These are phyloP conservation scores for Penicillium capsulatum DNA, from an alignment of 2,329 filamentous ascomycete genomes.

Conservation along the genomic window DNA sequence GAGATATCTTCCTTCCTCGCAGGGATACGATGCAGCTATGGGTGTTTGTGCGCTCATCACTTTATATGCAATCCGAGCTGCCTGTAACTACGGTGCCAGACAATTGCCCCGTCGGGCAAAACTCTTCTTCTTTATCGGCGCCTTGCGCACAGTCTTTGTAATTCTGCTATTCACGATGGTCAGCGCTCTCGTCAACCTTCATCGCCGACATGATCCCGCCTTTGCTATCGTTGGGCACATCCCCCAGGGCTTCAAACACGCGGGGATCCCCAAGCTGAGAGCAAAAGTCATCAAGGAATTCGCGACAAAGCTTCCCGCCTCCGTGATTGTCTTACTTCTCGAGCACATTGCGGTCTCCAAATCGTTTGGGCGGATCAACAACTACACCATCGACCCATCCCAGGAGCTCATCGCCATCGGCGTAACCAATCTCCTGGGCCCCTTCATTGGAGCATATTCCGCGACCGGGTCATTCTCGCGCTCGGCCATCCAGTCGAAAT, in stretches of 20 bases:
- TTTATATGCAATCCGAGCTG: conserved; percentile 67
- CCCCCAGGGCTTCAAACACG: conserved; percentile 77
- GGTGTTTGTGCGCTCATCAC: conserved; percentile 70
- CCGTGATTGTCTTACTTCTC: conserved; percentile 82
- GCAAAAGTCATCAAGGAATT: conserved; percentile 62
- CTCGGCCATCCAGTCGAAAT: conserved; percentile 91
- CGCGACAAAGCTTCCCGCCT: conserved; percentile 67
- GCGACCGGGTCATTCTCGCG: conserved; percentile 90
- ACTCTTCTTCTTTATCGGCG: conserved; percentile 80
- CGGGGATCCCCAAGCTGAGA: conserved; percentile 65
- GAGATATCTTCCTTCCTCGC: conserved; percentile 60
- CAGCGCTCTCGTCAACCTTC: conserved; percentile 73
- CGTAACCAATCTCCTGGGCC: conserved; percentile 77
- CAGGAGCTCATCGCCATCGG: conserved; percentile 95
- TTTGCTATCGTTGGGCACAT: conserved; percentile 72
- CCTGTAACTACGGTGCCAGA: conserved; percentile 61
- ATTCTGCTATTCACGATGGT: conserved; percentile 85
- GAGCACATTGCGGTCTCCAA: conserved; percentile 95
- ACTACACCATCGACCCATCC: conserved; percentile 87
- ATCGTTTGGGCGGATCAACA: conserved; percentile 87
- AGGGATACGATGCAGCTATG: conserved; percentile 68
- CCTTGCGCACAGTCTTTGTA: conserved; percentile 79
- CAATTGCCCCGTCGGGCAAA: conserved; percentile 64
- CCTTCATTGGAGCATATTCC: conserved; percentile 83
- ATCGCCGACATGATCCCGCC: conserved; percentile 56